Percentiles rank a stretch among this genome's conserved stretches.
Conservation (phyloP, 1,139 yeast species). For the Suhomyces bribrorum region DNA sequence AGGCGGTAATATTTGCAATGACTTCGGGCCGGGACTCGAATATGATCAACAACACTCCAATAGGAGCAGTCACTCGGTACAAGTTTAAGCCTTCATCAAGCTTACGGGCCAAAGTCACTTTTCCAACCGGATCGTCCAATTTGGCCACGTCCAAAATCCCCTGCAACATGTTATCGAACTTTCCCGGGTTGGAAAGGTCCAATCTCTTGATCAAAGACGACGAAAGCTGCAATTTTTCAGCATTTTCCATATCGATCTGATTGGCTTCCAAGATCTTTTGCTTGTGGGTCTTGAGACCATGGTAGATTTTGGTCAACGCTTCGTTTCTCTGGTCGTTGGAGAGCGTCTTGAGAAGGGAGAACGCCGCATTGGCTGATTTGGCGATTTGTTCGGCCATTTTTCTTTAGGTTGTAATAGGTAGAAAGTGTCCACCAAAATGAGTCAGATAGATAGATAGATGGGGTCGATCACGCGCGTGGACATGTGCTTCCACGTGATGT, state of each 20-base stretch:
- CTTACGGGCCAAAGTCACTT: constrained; percentile 74
- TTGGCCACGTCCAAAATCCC: constrained; percentile 91
- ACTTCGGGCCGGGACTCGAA: constrained; percentile 98
- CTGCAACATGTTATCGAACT: constrained; percentile 90
- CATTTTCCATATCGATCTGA: constrained; percentile 69
- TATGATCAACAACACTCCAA: constrained; percentile 89
- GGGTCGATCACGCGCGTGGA: neutral
- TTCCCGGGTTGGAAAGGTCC: constrained; percentile 78
- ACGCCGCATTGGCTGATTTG: constrained; percentile 72
- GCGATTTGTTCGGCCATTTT: constrained; percentile 73
- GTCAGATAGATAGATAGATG: neutral
- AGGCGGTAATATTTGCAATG: constrained; percentile 93
- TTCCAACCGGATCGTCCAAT: constrained; percentile 89
- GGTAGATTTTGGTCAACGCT: constrained; percentile 73
- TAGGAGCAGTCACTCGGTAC: constrained; percentile 85
- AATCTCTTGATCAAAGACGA: constrained; percentile 76
- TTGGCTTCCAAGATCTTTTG: constrained; percentile 71
- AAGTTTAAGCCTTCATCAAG: constrained; percentile 85
- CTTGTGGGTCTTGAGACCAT: constrained; percentile 60
- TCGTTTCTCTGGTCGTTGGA: constrained; percentile 69
- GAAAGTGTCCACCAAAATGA: neutral
- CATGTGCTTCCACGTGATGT: constrained; percentile 4
- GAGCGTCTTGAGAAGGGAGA: constrained; percentile 76
- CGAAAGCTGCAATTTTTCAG: constrained; percentile 58
- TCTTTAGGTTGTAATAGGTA: neutral